These are phyloP conservation scores for Suhomyces canberraensis DNA, from an alignment of 805 yeast species.

Conservation along the genomic window DNA sequence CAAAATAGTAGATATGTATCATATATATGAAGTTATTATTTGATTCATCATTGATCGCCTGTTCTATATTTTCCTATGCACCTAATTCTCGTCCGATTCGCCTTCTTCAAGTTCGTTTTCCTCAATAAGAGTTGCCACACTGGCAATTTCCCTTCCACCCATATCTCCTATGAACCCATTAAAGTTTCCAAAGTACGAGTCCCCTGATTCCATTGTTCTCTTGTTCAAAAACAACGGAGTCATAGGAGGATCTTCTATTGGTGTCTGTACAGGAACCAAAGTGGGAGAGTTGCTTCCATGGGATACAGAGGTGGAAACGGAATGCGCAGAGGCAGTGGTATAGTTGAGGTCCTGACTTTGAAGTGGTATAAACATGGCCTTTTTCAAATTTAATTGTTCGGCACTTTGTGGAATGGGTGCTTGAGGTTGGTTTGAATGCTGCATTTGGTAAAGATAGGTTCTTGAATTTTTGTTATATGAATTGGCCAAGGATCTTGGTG, in stretches of 20 bases:
- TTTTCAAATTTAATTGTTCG: not conserved
- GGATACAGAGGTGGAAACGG: constrained; percentile 1
- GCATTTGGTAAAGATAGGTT: constrained; percentile 13
- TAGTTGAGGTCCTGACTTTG: constrained; percentile 3
- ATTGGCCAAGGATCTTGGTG: constrained; percentile 38
- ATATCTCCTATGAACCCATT: not conserved
- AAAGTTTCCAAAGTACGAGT: constrained; percentile 12
- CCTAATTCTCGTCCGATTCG: no score
- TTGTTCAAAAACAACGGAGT: constrained; percentile 30
- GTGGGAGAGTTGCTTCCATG: constrained; percentile 21
- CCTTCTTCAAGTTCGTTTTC: constrained; percentile 7
- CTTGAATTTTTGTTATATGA: constrained; percentile 19
- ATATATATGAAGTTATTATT: no score
- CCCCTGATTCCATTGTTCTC: constrained; percentile 1
- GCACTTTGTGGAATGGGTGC: constrained; percentile 11
- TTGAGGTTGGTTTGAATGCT: constrained; percentile 15
- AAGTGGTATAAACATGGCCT: constrained; percentile 10
- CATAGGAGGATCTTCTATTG: constrained; percentile 42
- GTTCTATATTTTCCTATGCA: no score
- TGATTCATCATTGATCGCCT: no score
- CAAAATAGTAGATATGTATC: no score
- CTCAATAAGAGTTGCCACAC: constrained; percentile 7
- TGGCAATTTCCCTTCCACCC: constrained; percentile 1
- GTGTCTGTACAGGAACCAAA: constrained; percentile 41
- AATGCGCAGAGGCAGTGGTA: constrained; percentile 5